Base-by-base conservation (phyloP, 2,329 filamentous ascomycete species). In the Botrytis medusae region DNA sequence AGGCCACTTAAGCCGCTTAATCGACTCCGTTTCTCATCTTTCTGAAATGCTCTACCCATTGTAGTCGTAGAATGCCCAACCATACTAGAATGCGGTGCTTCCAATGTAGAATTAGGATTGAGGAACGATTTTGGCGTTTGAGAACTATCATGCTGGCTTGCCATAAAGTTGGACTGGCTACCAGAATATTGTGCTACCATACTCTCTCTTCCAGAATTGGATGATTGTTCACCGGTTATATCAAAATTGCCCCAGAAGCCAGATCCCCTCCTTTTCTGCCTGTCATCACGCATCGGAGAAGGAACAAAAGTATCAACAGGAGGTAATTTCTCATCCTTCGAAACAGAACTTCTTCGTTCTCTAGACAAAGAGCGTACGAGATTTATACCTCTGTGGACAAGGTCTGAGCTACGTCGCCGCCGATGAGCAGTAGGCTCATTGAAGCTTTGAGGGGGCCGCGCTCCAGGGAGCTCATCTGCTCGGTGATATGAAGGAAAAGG, bases 351-450 rank as follows among this genome's bases (percentile, higher is more conserved):
- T 29, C 64, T 61, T 69, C 79, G 73, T 44, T 80, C 79, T 71
- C 79, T 75, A 29, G 77, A 81, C 29, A 76, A 74, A 9, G 64
- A 74, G 12, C 79, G 78, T 42, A 77, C 78, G 61, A 87, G 81
- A 71, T 84, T 84, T 4, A 86, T 84, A 69, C 87, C 81, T 25
- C 87, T 86, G 75, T 86, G 88, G 75, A 89, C 85, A n/a, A 88
- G 79, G 32, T 81, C 84, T 18, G 83, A 85, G 72, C 82, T 83
- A 22, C 79, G 76, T 64, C 75, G 77, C 18, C 77, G 75, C 44
- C 65, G 72, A 40, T 65, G 59, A 54, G 44, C 46, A 54, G 46
- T 32, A 20, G 46, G 40, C 29, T 65, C 60, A 32, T 54, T n/a
- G 14, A 4, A 37, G 14, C 44, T 37, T 51, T 64, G 60, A 22